These are phyloP conservation scores for Aphanomyces cochlioides DNA, from an alignment of 352 stramenopile species.

Conservation along the genomic window DNA sequence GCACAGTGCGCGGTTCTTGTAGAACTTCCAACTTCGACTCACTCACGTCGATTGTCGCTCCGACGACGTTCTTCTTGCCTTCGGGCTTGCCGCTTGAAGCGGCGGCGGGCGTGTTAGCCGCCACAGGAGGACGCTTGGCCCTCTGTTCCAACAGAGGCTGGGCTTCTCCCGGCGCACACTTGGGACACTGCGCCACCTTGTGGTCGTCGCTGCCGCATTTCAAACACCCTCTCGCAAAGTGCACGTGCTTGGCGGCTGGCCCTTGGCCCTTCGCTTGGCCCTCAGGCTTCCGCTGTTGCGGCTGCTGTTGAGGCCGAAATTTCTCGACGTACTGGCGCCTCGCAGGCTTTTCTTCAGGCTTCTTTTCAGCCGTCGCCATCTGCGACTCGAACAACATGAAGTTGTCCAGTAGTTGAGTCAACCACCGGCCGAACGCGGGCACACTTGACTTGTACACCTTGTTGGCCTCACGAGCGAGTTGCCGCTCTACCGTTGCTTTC, in stretches of 20 bases:
- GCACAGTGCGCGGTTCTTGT: conserved; percentile 6
- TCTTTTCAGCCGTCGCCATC: not conserved
- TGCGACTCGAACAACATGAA: conserved; percentile 17
- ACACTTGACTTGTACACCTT: conserved; percentile 3
- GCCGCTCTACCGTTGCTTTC: not conserved
- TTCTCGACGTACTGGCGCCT: conserved; percentile 6
- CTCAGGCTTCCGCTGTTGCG: not conserved
- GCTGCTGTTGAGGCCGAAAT: not conserved
- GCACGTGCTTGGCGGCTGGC: not conserved
- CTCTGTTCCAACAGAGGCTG: too few relatives aligned
- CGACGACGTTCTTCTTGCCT: too few relatives aligned
- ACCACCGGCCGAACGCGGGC: conserved; percentile 13
- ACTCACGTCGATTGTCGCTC: too few relatives aligned
- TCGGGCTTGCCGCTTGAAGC: too few relatives aligned
- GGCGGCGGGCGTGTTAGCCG: too few relatives aligned
- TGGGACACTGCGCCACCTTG: not conserved
- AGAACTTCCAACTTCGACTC: not conserved
- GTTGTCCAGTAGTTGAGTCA: not conserved
- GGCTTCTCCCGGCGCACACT: too few relatives aligned
- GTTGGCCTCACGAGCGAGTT: not conserved
- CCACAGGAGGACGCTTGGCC: too few relatives aligned
- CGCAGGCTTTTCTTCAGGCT: not conserved
- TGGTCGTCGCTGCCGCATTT: not conserved
- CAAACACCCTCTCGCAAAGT: not conserved
- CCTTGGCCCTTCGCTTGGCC: not conserved